Evolutionary conservation across 257 asterid species (phyloP).

Genomic region (Solanum bulbocastanum): DNA sequence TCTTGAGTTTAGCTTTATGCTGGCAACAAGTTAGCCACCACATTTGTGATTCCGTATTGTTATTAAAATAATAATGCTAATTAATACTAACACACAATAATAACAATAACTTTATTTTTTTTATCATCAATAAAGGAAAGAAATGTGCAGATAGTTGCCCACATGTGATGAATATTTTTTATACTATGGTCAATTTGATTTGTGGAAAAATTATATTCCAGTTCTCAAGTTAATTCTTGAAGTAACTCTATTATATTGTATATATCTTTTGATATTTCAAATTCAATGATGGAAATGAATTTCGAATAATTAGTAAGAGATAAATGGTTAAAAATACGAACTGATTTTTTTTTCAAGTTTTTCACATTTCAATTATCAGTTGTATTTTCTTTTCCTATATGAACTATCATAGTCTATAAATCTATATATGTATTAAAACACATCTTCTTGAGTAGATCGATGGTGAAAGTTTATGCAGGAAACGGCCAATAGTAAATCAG

Average conservation of each 20-base stretch:
- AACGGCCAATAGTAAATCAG: not conserved
- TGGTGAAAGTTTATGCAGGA: not conserved
- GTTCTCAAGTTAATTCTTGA: not conserved
- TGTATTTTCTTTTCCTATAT: not conserved
- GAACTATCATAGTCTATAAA: too few relatives aligned
- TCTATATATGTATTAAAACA: not conserved
- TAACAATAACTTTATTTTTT: not conserved
- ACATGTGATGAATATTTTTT: not conserved
- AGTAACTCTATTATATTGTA: not conserved
- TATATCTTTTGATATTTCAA: not conserved
- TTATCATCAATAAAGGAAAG: not conserved
- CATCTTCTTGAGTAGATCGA: not conserved
- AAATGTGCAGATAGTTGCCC: not conserved
- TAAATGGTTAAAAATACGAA: not conserved
- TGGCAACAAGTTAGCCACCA: not conserved
- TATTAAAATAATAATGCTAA: not conserved
- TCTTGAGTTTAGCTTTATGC: not conserved
- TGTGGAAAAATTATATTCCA: not conserved
- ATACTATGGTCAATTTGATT: not conserved
- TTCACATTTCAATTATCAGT: not conserved
- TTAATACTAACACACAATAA: not conserved
- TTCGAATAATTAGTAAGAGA: not conserved
- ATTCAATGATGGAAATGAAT: not conserved
- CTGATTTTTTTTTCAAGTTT: not conserved
- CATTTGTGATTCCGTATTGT: not conserved